A percentile compares a stretch with the other conserved stretches of the same genome.
Conservation (phyloP, 345 rosid species). For the Eutrema heterophyllum region DNA sequence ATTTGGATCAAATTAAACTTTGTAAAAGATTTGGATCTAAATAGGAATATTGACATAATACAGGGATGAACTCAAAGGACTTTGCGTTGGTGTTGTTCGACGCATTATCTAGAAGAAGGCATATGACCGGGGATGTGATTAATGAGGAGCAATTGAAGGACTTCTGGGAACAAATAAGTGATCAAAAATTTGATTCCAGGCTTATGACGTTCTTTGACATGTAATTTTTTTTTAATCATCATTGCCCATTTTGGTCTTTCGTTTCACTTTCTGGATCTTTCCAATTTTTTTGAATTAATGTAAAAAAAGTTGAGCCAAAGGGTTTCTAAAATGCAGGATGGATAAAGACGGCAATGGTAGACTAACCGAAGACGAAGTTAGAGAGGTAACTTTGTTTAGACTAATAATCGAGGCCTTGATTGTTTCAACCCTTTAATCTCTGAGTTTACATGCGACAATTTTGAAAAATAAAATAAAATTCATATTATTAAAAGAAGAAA, state of each 20-base stretch:
- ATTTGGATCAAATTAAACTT: no score
- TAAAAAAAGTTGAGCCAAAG: background rate
- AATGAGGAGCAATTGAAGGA: conserved; percentile 33
- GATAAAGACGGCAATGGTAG: conserved; percentile 72
- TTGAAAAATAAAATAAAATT: no score
- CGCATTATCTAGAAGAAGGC: conserved; percentile 51
- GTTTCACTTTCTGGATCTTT: background rate
- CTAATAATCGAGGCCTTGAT: background rate
- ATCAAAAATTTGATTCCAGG: conserved; percentile 66
- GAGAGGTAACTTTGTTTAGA: conserved; percentile 35
- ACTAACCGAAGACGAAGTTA: conserved; percentile 43
- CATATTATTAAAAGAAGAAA: background rate
- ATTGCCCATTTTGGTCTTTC: background rate
- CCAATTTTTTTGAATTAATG: background rate
- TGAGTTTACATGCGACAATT: background rate
- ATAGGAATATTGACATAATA: background rate
- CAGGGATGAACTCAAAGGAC: conserved; percentile 67
- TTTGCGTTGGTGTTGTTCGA: conserved; percentile 56
- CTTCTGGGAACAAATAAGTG: conserved; percentile 68
- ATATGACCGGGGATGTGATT: conserved; percentile 42
- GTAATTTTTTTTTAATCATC: conserved; percentile 23
- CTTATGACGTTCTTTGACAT: conserved; percentile 66
- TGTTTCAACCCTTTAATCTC: background rate
- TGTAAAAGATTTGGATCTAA: background rate
- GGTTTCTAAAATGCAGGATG: conserved; percentile 41